Conservation (phyloP, 805 yeast genomes). For the Tetrapisispora phaffii region DNA sequence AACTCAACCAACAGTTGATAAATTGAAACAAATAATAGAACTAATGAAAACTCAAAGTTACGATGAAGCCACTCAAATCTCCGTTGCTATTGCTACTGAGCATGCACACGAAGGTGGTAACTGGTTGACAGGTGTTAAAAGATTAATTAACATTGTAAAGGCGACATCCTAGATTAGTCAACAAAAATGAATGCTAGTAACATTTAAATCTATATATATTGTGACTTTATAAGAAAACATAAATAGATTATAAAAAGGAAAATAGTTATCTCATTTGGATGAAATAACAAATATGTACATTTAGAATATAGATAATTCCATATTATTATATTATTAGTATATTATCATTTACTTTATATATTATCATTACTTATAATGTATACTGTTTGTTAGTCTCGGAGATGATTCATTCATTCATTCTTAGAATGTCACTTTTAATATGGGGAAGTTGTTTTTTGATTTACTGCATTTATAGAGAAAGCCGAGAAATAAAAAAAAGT, state of each 20-base stretch:
- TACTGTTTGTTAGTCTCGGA: no score
- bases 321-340: no score
- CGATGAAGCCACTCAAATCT: constrained; percentile 46
- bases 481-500: no score
- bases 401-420: no score
- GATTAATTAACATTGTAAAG: constrained; percentile 69
- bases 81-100: constrained; percentile 50
- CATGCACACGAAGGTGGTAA: constrained; percentile 69
- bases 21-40: constrained; percentile 42
- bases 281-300: not conserved
- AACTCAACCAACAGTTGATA: constrained; percentile 43
- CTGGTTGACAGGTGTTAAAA: constrained; percentile 88
- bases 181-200: not conserved
- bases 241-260: no score
- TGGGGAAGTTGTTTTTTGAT: no score
- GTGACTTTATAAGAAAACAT: not conserved
- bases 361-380: no score
- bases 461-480: no score
- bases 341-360: no score
- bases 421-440: no score
- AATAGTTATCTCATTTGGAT: not conserved
- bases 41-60: constrained; percentile 47
- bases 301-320: not conserved
- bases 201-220: not conserved
- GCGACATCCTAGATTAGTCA: constrained; percentile 21